Percentiles rank a stretch among this genome's conserved stretches.
Conservation (phyloP, 257 asterid species). For the Fraxinus americana region DNA sequence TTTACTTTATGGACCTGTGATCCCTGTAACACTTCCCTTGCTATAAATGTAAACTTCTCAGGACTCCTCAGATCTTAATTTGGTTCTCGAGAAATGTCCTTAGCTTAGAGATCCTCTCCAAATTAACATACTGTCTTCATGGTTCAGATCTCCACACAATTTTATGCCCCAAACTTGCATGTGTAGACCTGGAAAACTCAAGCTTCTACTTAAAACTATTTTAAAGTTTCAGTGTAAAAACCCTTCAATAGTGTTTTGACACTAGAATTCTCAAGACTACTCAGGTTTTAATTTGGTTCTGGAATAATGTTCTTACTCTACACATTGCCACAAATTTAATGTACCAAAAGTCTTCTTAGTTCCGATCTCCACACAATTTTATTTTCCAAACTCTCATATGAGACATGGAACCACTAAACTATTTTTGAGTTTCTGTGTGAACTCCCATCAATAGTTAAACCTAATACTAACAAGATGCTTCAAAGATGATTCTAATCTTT, state of each 20-base stretch:
- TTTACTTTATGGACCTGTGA: background rate
- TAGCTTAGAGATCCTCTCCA: background rate
- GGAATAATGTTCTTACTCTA: background rate
- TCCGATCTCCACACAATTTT: background rate
- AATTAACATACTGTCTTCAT: background rate
- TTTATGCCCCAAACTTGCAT: background rate
- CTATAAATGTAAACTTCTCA: background rate
- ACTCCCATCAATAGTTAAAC: background rate
- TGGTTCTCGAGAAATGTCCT: background rate
- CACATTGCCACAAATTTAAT: background rate
- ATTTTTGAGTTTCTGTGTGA: background rate
- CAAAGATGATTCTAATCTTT: conserved; percentile 4
- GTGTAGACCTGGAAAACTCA: background rate
- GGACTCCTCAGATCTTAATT: background rate
- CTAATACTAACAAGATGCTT: background rate
- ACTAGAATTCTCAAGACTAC: background rate
- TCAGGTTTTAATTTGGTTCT: background rate
- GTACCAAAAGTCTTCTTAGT: background rate
- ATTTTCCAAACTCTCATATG: background rate
- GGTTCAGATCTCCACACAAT: background rate
- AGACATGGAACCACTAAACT: background rate
- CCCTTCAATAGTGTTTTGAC: background rate
- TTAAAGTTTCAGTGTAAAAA: background rate
- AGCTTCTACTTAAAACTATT: background rate
- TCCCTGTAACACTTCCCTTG: background rate